These are phyloP conservation scores for Aspergillus sp. DNA, from an alignment of 2,329 filamentous ascomycete species.

Conservation along the genomic window DNA sequence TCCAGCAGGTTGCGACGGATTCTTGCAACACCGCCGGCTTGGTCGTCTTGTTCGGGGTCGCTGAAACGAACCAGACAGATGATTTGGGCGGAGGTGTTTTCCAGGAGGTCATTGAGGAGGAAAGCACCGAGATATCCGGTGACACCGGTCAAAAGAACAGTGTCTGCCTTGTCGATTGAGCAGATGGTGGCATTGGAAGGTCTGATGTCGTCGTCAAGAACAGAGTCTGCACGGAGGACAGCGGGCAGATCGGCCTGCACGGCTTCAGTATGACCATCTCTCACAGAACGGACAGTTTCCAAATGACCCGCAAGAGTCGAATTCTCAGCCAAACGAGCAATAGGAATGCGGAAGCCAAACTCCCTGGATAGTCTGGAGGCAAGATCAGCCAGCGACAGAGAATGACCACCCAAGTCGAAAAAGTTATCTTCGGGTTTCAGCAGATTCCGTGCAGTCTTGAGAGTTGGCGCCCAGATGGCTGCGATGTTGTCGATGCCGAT, in stretches of 20 bases:
- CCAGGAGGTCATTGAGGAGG: conserved; percentile 63
- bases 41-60: conserved; percentile 61
- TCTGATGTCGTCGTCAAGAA: conserved; percentile 65
- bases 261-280: conserved; percentile 68
- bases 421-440: conserved; percentile 70
- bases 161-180: conserved; percentile 61
- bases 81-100: conserved; percentile 64
- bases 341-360: conserved; percentile 69
- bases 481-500: conserved; percentile 65
- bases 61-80: conserved; percentile 70
- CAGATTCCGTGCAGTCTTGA: conserved; percentile 59
- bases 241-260: conserved; percentile 71
- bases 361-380: conserved; percentile 64
- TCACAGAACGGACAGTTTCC: conserved; percentile 63
- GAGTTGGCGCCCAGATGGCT: conserved; percentile 65
- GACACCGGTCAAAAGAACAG: conserved; percentile 67
- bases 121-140: conserved; percentile 76
- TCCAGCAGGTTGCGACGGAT: conserved; percentile 74
- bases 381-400: conserved; percentile 70
- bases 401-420: conserved; percentile 77
- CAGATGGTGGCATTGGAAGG: conserved; percentile 49
- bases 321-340: conserved; percentile 65
- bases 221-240: conserved; percentile 62
- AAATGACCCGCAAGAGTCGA: conserved; percentile 70
- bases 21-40: conserved; percentile 64